Conservation (phyloP, 2,329 filamentous ascomycete species). For the Colletotrichum spaethianum region DNA sequence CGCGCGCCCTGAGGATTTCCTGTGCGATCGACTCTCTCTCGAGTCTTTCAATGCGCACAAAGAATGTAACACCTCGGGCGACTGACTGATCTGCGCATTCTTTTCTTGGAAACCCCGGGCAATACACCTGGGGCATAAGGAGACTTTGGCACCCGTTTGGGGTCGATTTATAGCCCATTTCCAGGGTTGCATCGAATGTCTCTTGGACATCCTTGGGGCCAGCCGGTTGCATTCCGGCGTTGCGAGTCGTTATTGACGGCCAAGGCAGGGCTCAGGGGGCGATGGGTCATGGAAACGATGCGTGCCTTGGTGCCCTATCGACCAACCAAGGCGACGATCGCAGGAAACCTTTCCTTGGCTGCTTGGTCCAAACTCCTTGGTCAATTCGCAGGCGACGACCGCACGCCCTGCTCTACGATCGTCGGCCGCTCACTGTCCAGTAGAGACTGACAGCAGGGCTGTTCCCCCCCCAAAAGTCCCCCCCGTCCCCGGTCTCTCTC, state of each 20-base stretch:
- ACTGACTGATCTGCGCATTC: conserved; percentile 19
- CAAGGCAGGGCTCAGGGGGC: background rate
- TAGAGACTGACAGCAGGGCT: background rate
- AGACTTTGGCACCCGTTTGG: conserved; percentile 1
- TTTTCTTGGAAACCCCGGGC: conserved; percentile 25
- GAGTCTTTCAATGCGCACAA: background rate
- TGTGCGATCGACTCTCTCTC: conserved; percentile 1
- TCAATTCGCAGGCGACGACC: conserved; percentile 9
- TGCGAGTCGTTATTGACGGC: conserved; percentile 1
- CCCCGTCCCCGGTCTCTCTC: background rate
- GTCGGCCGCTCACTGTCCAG: background rate
- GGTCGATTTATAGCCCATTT: conserved; percentile 3
- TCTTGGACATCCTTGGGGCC: background rate
- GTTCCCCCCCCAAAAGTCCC: background rate
- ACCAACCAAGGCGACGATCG: conserved; percentile 4
- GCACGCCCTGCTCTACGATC: background rate
- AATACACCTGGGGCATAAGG: conserved; percentile 10
- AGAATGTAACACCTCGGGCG: background rate
- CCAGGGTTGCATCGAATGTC: conserved; percentile 7
- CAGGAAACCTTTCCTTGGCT: background rate
- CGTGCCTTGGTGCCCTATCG: background rate
- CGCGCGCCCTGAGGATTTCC: background rate
- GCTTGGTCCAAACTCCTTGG: conserved; percentile 14
- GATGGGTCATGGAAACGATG: background rate
- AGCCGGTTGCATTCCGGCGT: background rate